A percentile compares a stretch with the other conserved stretches of the same genome.
Evolutionary conservation across 495 filamentous ascomycete species (phyloP).

Genomic region (Xylaria intraflava): DNA sequence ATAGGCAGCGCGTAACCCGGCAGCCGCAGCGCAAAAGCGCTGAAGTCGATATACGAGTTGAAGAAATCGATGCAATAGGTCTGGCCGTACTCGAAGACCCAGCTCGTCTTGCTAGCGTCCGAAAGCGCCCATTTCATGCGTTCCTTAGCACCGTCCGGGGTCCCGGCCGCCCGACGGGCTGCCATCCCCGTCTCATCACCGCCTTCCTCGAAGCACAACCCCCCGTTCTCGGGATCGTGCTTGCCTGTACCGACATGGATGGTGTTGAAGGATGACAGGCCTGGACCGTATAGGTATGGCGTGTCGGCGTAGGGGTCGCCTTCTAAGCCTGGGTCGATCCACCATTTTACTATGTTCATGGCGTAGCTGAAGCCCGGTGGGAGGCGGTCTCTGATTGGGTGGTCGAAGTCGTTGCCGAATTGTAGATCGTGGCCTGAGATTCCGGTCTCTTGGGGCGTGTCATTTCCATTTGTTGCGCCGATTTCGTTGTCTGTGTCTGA

Average conservation of each 20-base stretch:
- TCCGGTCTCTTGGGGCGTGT: constrained; percentile 9
- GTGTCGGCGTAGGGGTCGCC: constrained; percentile 80
- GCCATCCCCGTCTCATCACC: constrained; percentile 54
- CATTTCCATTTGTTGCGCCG: not conserved
- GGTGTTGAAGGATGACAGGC: constrained; percentile 64
- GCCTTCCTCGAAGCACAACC: constrained; percentile 61
- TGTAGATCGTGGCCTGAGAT: constrained; percentile 69
- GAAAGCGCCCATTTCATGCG: constrained; percentile 61
- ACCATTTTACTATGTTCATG: constrained; percentile 75
- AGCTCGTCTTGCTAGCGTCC: constrained; percentile 42
- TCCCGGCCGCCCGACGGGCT: constrained; percentile 38
- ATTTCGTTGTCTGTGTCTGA: not conserved
- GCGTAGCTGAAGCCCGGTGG: constrained; percentile 79
- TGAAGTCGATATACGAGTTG: constrained; percentile 85
- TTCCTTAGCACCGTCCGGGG: constrained; percentile 47
- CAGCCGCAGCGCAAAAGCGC: constrained; percentile 68
- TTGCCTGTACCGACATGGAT: constrained; percentile 57
- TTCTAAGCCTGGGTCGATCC: constrained; percentile 79
- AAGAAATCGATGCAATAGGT: constrained; percentile 78
- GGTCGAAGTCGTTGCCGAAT: constrained; percentile 90
- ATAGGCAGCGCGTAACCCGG: constrained; percentile 74
- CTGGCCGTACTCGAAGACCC: constrained; percentile 43
- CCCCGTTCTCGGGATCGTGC: constrained; percentile 33
- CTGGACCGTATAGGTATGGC: constrained; percentile 77
- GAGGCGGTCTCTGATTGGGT: constrained; percentile 75